A percentile compares a stretch with the other conserved stretches of the same genome.
phyloP scores from a whole-genome alignment of 441 rosid genomes.

The Adansonia grandidieri region DNA sequence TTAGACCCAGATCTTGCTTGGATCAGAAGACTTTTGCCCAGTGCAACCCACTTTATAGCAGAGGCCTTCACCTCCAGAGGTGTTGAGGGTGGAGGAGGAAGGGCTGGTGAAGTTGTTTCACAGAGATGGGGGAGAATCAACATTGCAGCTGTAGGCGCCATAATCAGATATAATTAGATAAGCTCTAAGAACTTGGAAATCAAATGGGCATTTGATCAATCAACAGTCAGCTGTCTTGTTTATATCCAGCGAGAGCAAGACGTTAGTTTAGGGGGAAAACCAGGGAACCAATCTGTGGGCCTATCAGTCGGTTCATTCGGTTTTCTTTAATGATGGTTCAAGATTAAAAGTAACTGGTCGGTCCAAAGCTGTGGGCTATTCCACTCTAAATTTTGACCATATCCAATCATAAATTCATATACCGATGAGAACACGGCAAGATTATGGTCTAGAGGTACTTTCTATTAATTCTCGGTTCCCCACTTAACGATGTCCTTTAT shows the following conservation, averaged over 20 bases:
- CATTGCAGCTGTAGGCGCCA: conserved; percentile 67
- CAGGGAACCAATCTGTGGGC: conserved; percentile 24
- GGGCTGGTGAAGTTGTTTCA: conserved; percentile 19
- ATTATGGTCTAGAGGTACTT: too few relatives aligned
- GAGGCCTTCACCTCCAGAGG: conserved; percentile 10
- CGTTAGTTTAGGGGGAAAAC: not conserved
- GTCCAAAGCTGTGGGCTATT: too few relatives aligned
- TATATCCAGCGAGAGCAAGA: not conserved
- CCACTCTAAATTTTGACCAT: not conserved
- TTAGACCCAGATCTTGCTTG: conserved; percentile 20
- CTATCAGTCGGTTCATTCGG: not conserved
- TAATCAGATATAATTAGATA: conserved; percentile 5
- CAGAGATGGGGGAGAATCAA: conserved; percentile 35
- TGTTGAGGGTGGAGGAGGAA: conserved; percentile 17
- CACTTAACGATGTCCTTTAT: not conserved
- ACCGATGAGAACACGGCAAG: too few relatives aligned
- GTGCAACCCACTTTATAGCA: conserved; percentile 25
- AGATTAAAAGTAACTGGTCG: too few relatives aligned
- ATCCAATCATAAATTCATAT: not conserved
- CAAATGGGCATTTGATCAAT: not conserved
- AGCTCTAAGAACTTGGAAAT: not conserved
- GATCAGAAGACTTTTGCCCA: conserved; percentile 9
- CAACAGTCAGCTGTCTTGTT: not conserved
- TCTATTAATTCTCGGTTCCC: not conserved
- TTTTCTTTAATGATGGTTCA: too few relatives aligned